phyloP scores from a whole-genome alignment of 352 stramenopile genomes.

The Globisporangium abappressorium region DNA sequence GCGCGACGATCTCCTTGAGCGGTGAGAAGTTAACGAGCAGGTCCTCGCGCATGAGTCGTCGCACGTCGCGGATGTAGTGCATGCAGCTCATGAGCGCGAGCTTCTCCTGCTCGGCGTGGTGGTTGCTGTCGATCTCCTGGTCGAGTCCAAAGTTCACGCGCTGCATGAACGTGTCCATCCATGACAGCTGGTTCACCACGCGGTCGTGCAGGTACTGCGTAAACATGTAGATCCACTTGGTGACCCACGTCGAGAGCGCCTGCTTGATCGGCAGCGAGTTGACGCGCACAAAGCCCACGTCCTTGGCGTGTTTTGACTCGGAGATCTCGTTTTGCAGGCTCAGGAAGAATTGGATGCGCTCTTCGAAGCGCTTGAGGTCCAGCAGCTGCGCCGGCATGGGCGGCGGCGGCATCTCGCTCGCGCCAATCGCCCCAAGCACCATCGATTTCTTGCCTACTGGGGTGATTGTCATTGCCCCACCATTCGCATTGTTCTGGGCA shows the following conservation, averaged over 20 bases:
- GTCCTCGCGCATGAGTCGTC: conserved; percentile 80
- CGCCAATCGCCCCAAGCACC: not conserved
- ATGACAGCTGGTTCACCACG: conserved; percentile 78
- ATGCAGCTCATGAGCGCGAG: conserved; percentile 84
- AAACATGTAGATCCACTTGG: conserved; percentile 95
- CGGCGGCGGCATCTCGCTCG: conserved; percentile 24
- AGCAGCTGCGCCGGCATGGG: conserved; percentile 74
- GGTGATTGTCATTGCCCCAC: not conserved
- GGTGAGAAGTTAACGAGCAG: conserved; percentile 69
- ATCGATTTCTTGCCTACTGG: conserved; percentile 3
- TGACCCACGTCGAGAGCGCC: conserved; percentile 91
- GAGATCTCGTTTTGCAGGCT: conserved; percentile 88
- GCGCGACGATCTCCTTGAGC: conserved; percentile 71
- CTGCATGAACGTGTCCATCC: conserved; percentile 87
- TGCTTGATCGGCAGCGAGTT: conserved; percentile 95
- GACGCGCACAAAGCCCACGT: conserved; percentile 91
- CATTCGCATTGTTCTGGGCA: not conserved
- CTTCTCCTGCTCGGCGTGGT: conserved; percentile 39
- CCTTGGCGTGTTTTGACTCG: conserved; percentile 78
- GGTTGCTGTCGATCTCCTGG: conserved; percentile 36
- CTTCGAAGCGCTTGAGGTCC: conserved; percentile 84
- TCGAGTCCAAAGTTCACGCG: conserved; percentile 78
- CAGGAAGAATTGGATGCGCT: conserved; percentile 89
- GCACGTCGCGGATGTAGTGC: conserved; percentile 87
- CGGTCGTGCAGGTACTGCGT: conserved; percentile 91